phyloP scores from a whole-genome alignment of 306 rosid species.

The Oemleria cerasiformis region DNA sequence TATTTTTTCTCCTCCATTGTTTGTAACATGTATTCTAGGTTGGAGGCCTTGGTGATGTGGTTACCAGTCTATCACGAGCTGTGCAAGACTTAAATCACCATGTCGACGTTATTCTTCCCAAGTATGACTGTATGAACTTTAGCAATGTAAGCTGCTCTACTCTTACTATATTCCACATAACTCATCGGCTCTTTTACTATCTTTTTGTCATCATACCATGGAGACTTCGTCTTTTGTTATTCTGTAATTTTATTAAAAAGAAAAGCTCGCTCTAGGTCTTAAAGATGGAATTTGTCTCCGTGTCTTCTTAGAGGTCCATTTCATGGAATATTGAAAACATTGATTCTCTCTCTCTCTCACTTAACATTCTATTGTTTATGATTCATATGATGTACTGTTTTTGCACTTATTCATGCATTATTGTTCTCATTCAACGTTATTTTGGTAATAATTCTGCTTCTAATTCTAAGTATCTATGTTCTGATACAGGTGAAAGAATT shows the following conservation, averaged over 20 bases:
- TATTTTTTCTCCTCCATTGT: not conserved
- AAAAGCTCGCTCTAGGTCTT: not conserved
- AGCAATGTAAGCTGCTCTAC: constrained; percentile 67
- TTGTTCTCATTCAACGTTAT: not conserved
- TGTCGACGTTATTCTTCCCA: constrained; percentile 78
- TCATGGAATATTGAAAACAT: constrained; percentile 1
- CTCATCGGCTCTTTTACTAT: constrained; percentile 1
- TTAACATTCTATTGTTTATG: not conserved
- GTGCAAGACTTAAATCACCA: constrained; percentile 76
- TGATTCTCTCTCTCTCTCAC: not conserved
- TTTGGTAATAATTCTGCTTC: not conserved
- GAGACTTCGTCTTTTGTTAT: not conserved
- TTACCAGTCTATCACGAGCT: constrained; percentile 82
- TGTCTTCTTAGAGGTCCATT: not conserved
- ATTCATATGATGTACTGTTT: not conserved
- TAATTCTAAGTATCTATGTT: constrained; percentile 6
- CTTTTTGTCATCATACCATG: not conserved
- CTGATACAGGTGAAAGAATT: constrained; percentile 73
- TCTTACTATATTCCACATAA: constrained; percentile 21
- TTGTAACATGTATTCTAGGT: constrained; percentile 47
- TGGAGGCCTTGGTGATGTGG: constrained; percentile 96
- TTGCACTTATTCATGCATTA: constrained; percentile 1
- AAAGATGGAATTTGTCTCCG: not conserved
- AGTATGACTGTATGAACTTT: constrained; percentile 84
- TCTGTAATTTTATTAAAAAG: not conserved